These are phyloP conservation scores for Sporopachydermia quercuum DNA, from an alignment of 805 yeast genomes.

Conservation along the genomic window DNA sequence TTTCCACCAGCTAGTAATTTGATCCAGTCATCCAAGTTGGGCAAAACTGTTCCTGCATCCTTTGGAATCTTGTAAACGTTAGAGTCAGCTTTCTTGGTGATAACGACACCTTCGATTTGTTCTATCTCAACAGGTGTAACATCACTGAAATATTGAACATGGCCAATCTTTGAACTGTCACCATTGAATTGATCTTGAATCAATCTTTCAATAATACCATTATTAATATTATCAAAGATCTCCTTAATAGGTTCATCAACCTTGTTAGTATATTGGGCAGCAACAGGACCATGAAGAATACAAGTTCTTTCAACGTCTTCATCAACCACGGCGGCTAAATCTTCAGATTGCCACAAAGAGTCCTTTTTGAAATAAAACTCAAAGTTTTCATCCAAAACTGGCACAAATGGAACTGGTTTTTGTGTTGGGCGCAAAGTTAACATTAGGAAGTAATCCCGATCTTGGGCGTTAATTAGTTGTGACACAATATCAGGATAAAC, in stretches of 20 bases:
- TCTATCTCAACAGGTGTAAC: conserved; percentile 30
- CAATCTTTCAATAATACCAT: conserved; percentile 68
- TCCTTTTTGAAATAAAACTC: conserved; percentile 97
- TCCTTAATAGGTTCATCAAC: conserved; percentile 89
- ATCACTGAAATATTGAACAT: conserved; percentile 80
- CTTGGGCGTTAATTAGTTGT: conserved; percentile 89
- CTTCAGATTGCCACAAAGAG: conserved; percentile 98
- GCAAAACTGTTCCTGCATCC: conserved; percentile 19
- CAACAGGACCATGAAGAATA: conserved; percentile 96
- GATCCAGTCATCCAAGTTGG: conserved; percentile 49
- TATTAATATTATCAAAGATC: conserved; percentile 76
- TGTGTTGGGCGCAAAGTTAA: conserved; percentile 72
- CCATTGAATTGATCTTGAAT: conserved; percentile 49
- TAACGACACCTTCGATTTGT: conserved; percentile 14
- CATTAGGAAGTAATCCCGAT: conserved; percentile 81
- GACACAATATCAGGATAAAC: conserved; percentile 60
- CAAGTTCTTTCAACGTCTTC: conserved; percentile 98
- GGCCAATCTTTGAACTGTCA: conserved; percentile 64
- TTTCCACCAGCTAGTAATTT: conserved; percentile 63
- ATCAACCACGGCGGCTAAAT: conserved; percentile 87
- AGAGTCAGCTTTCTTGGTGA: conserved; percentile 14
- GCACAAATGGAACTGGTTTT: conserved; percentile 97
- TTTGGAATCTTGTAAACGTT: conserved; percentile 23
- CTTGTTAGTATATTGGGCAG: conserved; percentile 77
- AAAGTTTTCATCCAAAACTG: conserved; percentile 84